Evolutionary conservation across 2,329 filamentous ascomycete species (phyloP), one percentile per base, ranked within the genome.

Genomic region (Phoma sp.): DNA sequence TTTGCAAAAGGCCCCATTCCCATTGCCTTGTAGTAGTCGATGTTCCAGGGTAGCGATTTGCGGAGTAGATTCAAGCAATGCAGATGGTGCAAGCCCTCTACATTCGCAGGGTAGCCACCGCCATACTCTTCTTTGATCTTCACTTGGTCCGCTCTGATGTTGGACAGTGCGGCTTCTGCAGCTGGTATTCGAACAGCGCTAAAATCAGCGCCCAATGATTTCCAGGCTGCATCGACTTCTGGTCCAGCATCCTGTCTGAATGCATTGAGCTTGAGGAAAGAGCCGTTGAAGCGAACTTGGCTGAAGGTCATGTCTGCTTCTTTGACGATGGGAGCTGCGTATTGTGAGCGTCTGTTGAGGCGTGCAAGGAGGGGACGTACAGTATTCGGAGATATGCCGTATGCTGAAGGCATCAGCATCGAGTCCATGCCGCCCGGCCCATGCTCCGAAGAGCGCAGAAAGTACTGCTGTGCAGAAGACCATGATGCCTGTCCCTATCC

Each of bases 1-100:
- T 88, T 87, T 21, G 68, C 68, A 61, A 88, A 88, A 0, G 83
- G 81, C 1, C 84, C 82, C 15, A 77, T 64, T 1, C 81, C 81
- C 39, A 80, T 64, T 0, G 65, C 63, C 55, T 80, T 80, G 68
- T 88, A 88, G 64, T 86, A 82, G 10, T 82, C 78, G 50, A 83
- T 82, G 61, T 88, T 88, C 74, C 81, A 88, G 55, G 82, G 83
- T 0, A 86, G 70, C 0, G 81, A 76, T 64, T 88, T 82, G 2
- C 85, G 82, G 8, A 88, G 67, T 5, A 88, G 76, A 43, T 88
- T 87, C 82, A 88, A 64, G 54, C 85, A 88, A 62, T 87, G 83
- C 3, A 85, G 68, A 51, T 85, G 82, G 59, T 84, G 81, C 68
- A 84, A 71, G 3, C 82, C 82, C 63, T 85, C 82, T 1, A 85